Percentiles rank a stretch among this genome's conserved stretches.
Conservation (phyloP, 345 rosid genomes). For the Adansonia digitata region DNA sequence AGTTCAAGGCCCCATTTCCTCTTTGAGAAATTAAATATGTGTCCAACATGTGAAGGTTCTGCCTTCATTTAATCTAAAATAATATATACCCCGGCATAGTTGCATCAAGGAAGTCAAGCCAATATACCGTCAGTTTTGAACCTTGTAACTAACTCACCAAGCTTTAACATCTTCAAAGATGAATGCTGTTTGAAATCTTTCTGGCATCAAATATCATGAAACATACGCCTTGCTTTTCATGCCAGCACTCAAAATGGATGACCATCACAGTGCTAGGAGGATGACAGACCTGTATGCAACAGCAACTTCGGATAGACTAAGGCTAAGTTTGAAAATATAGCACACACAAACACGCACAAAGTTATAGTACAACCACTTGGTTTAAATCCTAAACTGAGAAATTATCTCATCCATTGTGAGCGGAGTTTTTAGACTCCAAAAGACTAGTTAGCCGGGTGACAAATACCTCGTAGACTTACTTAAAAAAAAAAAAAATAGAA, state of each 20-base stretch:
- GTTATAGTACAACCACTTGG: not conserved
- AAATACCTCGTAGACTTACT: too few relatives aligned
- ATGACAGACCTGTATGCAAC: conserved; percentile 11
- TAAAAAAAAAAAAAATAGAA: too few relatives aligned
- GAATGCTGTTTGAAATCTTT: not conserved
- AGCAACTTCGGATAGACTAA: conserved; percentile 6
- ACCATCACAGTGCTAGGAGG: conserved; percentile 1
- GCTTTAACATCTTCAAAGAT: not conserved
- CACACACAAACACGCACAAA: not conserved
- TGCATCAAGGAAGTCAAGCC: not conserved
- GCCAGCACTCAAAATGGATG: not conserved
- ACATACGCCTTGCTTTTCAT: not conserved
- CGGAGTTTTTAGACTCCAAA: too few relatives aligned
- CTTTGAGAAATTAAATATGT: too few relatives aligned
- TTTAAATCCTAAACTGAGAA: too few relatives aligned
- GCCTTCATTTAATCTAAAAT: not conserved
- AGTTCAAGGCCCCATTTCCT: too few relatives aligned
- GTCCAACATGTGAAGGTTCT: too few relatives aligned
- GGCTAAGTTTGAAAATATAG: not conserved
- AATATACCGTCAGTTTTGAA: not conserved
- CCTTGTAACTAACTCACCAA: conserved; percentile 3
- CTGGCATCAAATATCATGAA: not conserved
- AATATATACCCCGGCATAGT: not conserved
- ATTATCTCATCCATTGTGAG: too few relatives aligned
- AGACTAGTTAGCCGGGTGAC: too few relatives aligned